A percentile compares a stretch with the other conserved stretches of the same genome.
phyloP scores from a whole-genome alignment of 2,329 filamentous ascomycete species.

The Fusarium buharicum region DNA sequence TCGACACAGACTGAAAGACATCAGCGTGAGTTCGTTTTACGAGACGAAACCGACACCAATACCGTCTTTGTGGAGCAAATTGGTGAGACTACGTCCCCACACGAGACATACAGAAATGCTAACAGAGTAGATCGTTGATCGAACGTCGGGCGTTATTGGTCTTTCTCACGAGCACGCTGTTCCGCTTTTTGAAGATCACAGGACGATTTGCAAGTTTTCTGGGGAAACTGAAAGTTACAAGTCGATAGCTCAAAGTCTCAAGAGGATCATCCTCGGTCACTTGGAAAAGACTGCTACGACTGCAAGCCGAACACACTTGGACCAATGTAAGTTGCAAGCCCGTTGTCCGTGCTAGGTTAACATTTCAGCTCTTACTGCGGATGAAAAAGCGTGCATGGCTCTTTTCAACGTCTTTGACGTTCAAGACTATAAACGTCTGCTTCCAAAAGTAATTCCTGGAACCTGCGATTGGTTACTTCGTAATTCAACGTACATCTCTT shows the following conservation, averaged over 20 bases:
- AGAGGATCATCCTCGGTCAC: slow-evolving; percentile 28
- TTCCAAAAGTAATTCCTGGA: slow-evolving; percentile 47
- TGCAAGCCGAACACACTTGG: background rate
- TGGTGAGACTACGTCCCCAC: background rate
- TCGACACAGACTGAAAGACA: slow-evolving; percentile 25
- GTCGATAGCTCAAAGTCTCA: slow-evolving; percentile 25
- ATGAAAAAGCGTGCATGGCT: slow-evolving; percentile 48
- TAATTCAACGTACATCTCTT: slow-evolving; percentile 46
- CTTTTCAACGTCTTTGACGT: slow-evolving; percentile 48
- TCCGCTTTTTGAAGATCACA: slow-evolving; percentile 42
- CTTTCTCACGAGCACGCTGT: slow-evolving; percentile 35
- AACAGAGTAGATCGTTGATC: slow-evolving; percentile 42
- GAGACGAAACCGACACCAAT: slow-evolving; percentile 29
- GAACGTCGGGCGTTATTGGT: slow-evolving; percentile 39
- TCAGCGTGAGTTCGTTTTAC: slow-evolving; percentile 39
- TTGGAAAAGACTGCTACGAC: background rate
- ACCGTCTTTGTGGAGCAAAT: slow-evolving; percentile 24
- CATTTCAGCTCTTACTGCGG: slow-evolving; percentile 46
- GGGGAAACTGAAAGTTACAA: slow-evolving; percentile 36
- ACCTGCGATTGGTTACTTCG: slow-evolving; percentile 53
- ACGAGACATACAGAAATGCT: background rate
- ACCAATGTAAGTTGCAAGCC: background rate
- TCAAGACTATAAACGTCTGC: slow-evolving; percentile 45
- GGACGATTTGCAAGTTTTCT: slow-evolving; percentile 42
- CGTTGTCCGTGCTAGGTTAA: background rate